Evolutionary conservation across 371 early-diverging fungal genomes (phyloP).

Genomic region (Rhizomucor miehei): DNA sequence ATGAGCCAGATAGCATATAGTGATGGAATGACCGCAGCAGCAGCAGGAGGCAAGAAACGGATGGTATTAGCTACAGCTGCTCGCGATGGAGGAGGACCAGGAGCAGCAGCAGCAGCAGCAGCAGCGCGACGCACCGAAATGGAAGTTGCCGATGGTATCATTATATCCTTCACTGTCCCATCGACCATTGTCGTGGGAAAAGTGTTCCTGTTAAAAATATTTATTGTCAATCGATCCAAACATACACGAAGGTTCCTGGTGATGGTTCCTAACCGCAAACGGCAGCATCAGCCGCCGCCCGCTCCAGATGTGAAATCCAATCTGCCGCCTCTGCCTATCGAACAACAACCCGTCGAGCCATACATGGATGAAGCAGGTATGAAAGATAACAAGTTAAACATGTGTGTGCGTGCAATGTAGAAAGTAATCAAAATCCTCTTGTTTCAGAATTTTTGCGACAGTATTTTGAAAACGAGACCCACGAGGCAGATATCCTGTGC

Average conservation of each 20-base stretch:
- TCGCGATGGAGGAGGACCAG: conserved; percentile 2
- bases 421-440: too few relatives aligned
- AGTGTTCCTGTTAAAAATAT: conserved; percentile 69
- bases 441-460: conserved; percentile 61
- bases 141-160: conserved; percentile 56
- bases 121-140: conserved; percentile 6
- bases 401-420: too few relatives aligned
- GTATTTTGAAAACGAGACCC: conserved; percentile 63
- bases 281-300: conserved; percentile 33
- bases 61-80: conserved; percentile 6
- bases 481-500: conserved; percentile 71
- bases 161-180: conserved; percentile 63
- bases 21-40: conserved; percentile 16
- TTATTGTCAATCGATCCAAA: conserved; percentile 73
- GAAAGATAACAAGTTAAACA: too few relatives aligned
- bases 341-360: conserved; percentile 49
- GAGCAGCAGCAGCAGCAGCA: neutral
- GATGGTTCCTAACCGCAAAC: conserved; percentile 63
- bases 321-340: conserved; percentile 48
- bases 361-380: conserved; percentile 65
- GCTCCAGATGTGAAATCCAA: conserved; percentile 24
- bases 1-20: conserved; percentile 20
- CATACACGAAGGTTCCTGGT: conserved; percentile 63
- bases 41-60: conserved; percentile 8
- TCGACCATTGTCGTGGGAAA: conserved; percentile 47